Percentiles rank a stretch among this genome's conserved stretches.
Evolutionary conservation across 169 alveolate species (phyloP).

Genomic region (Plasmodium knowlesi): DNA sequence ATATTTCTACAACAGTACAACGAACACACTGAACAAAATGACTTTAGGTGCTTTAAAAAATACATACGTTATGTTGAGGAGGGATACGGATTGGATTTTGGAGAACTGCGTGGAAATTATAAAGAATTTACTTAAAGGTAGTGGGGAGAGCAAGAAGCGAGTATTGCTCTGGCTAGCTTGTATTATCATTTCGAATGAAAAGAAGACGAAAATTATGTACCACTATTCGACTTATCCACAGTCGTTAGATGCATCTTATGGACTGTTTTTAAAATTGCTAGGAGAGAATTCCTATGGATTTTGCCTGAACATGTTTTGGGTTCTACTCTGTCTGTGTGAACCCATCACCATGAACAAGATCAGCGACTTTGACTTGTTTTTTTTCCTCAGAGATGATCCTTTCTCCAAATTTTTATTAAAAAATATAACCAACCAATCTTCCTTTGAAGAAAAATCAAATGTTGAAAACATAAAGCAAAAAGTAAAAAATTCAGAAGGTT

Average conservation of each 20-base stretch:
- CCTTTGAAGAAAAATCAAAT: conserved; percentile 43
- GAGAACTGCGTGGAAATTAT: conserved; percentile 76
- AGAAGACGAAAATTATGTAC: conserved; percentile 75
- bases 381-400: conserved; percentile 59
- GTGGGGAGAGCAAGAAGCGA: conserved; percentile 74
- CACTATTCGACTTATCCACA: conserved; percentile 69
- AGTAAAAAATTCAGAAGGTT: conserved; percentile 37
- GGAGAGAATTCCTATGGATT: conserved; percentile 83
- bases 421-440: conserved; percentile 33
- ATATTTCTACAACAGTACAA: conserved; percentile 34
- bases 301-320: conserved; percentile 81
- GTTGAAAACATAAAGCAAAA: conserved; percentile 70
- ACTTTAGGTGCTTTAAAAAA: conserved; percentile 45
- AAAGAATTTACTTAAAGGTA: conserved; percentile 75
- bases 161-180: conserved; percentile 77
- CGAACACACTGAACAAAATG: conserved; percentile 70
- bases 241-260: conserved; percentile 63
- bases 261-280: conserved; percentile 61
- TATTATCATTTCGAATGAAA: conserved; percentile 77
- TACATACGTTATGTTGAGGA: conserved; percentile 55
- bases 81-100: conserved; percentile 77
- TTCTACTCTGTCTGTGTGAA: conserved; percentile 78
- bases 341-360: conserved; percentile 80
- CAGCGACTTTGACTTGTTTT: conserved; percentile 73
- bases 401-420: conserved; percentile 28